A percentile compares a stretch with the other conserved stretches of the same genome.
These are phyloP conservation scores for Fusarium newnesense DNA, from an alignment of 2,329 filamentous ascomycete genomes.

Conservation along the genomic window DNA sequence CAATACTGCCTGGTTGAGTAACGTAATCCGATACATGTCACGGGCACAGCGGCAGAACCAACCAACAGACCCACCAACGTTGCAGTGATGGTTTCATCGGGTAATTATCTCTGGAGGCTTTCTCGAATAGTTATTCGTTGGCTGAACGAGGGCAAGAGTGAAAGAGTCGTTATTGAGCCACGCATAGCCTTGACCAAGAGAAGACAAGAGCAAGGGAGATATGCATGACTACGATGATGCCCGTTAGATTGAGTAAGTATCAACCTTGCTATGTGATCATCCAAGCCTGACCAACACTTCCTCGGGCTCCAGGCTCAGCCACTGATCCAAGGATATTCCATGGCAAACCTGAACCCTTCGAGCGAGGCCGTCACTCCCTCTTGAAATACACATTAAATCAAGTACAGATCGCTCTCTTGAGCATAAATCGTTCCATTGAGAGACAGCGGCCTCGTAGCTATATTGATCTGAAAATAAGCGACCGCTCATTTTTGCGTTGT, in stretches of 20 bases:
- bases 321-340: not conserved
- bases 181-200: not conserved
- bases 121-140: fast-evolving
- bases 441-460: fast-evolving
- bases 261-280: not conserved
- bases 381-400: not conserved
- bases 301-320: not conserved
- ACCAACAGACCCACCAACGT: not conserved
- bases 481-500: not conserved
- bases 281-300: not conserved
- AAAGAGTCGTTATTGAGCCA: fast-evolving
- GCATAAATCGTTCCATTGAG: not conserved
- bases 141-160: not conserved
- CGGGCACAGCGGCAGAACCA: not conserved
- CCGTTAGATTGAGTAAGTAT: not conserved
- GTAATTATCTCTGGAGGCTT: fast-evolving
- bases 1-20: not conserved
- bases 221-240: fast-evolving
- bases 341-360: not conserved
- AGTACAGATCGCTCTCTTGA: fast-evolving
- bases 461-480: not conserved
- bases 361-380: not conserved
- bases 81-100: not conserved
- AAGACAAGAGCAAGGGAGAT: not conserved
- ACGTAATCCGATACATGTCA: not conserved